Base-by-base conservation (phyloP, 345 rosid genomes). In the Excoecaria agallocha region DNA sequence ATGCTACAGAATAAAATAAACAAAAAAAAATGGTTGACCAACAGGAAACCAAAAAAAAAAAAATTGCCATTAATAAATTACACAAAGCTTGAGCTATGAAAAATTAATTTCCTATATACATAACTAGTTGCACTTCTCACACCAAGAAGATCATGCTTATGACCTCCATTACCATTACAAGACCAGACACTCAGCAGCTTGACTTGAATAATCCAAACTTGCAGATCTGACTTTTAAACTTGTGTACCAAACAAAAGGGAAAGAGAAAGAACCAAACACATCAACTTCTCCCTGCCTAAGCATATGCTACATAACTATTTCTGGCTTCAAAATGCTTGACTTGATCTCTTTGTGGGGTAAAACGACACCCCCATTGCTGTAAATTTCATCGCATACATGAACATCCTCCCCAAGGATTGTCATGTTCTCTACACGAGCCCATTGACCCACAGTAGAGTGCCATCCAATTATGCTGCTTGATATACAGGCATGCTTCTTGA, bases 401-500 rank as follows among this genome's bases (percentile, higher is more conserved):
- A 95, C 99, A 74, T 95, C 97, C 86, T 95, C 98, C 7, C 98
- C 99, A 0, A 95, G 91, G 54, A 95, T 95, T 12, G 99, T 95
- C 97, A 95, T 90, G 89, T 95, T 95, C 86, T 95, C 99, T 30
- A 95, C 91, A 39, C 99, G 80, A 0, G 99, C 92, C 99, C 99
- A 95, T 62, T 91, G 96, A 15, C 99, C 99, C 3, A 95, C 89
- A 0, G 99, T 95, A 41, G 97, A 95, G 79, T 95, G 98, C 99
- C 99, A 95, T 35, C 99, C 99, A 0, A 95, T 85, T 74, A 95
- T 95, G 70, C 99, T 95, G 81, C 97, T 86, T 22, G 98, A 93
- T 76, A 95, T 81, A 80, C 99, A 95, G 0, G 99, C 94, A 12
- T 95, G 99, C 76, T 91, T 93, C 89, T 95, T 95, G 84, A 95